These are phyloP conservation scores for Botrytis fragariae DNA, from an alignment of 2,329 filamentous ascomycete genomes.

Conservation along the genomic window DNA sequence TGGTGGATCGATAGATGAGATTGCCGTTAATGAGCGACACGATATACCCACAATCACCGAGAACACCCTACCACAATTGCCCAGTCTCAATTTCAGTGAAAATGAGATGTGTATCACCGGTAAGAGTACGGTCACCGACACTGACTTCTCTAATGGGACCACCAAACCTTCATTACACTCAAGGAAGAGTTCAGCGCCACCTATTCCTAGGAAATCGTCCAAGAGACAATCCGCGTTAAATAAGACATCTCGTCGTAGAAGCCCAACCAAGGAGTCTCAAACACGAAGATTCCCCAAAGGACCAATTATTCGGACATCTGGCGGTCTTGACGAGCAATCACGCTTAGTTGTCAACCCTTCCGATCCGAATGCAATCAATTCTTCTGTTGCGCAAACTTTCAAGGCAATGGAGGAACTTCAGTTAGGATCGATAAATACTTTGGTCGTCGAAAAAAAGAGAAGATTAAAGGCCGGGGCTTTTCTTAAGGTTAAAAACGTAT, in stretches of 20 bases:
- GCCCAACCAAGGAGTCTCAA: background rate
- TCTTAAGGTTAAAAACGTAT: constrained; percentile 28
- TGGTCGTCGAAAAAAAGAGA: constrained; percentile 26
- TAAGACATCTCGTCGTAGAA: constrained; percentile 15
- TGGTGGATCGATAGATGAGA: background rate
- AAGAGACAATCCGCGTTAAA: constrained; percentile 25
- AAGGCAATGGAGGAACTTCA: constrained; percentile 9
- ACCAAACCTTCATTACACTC: constrained; percentile 16
- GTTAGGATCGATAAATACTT: constrained; percentile 11
- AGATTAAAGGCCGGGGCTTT: constrained; percentile 27
- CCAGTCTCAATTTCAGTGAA: constrained; percentile 13
- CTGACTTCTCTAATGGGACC: background rate
- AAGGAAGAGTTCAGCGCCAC: constrained; percentile 26
- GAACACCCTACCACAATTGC: constrained; percentile 1
- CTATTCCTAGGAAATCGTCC: constrained; percentile 31
- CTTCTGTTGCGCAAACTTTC: constrained; percentile 3
- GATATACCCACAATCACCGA: background rate
- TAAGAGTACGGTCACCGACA: background rate
- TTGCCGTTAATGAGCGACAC: background rate
- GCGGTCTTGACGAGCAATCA: background rate
- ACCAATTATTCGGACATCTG: background rate
- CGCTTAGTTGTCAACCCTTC: background rate
- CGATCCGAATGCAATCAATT: constrained; percentile 14
- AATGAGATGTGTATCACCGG: background rate
- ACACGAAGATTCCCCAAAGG: background rate